These are phyloP conservation scores for Magnusiomyces fungicola DNA, from an alignment of 1,139 yeast species.

Conservation along the genomic window DNA sequence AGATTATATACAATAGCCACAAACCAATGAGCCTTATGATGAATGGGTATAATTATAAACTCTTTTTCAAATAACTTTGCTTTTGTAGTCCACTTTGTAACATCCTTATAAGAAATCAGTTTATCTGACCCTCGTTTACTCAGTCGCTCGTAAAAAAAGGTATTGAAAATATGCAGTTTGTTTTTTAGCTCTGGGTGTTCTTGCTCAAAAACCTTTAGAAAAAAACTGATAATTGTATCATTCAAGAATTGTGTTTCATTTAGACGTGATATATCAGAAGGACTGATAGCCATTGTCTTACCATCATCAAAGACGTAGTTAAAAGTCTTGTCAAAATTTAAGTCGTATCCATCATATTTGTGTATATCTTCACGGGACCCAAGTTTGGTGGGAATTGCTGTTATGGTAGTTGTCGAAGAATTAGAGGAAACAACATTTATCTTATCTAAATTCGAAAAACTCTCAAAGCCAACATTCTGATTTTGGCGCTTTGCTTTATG, in stretches of 20 bases:
- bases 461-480: no score
- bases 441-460: no score
- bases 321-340: conserved; percentile 17
- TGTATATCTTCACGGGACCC: neutral
- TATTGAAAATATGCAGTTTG: conserved; percentile 60
- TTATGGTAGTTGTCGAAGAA: no score
- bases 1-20: conserved; percentile 41
- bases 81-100: conserved; percentile 73
- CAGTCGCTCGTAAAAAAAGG: conserved; percentile 75
- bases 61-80: conserved; percentile 55
- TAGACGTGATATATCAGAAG: conserved; percentile 31
- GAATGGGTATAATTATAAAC: conserved; percentile 72
- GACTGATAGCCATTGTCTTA: conserved; percentile 26
- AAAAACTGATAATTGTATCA: conserved; percentile 38
- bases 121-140: conserved; percentile 24
- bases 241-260: conserved; percentile 35
- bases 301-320: conserved; percentile 25
- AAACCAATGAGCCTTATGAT: conserved; percentile 79
- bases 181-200: conserved; percentile 19
- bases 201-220: conserved; percentile 25
- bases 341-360: neutral
- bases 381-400: neutral
- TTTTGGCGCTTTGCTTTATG: neutral
- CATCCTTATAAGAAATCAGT: conserved; percentile 48
- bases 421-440: no score